Conservation (phyloP, 192 early-diverging fungal genomes). For the Backusella australiensis region DNA sequence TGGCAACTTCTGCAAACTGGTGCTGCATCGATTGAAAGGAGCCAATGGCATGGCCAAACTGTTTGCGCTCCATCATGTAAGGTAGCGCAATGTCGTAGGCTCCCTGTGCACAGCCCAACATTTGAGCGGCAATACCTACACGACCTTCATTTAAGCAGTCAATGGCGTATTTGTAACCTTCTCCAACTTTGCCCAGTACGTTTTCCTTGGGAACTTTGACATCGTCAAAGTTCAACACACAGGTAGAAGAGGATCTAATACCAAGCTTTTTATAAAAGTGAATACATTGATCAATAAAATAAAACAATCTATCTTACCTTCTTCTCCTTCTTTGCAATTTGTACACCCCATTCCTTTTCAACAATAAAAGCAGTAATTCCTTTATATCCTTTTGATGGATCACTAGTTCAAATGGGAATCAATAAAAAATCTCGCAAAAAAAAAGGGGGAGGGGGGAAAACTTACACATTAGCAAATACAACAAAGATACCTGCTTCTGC, state of each 20-base stretch:
- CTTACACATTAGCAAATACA: conserved; percentile 34
- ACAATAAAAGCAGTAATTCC: neutral
- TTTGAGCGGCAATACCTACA: conserved; percentile 94
- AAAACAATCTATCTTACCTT: conserved; percentile 53
- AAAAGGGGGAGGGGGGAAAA: neutral
- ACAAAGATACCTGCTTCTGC: conserved; percentile 82
- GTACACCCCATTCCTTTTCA: conserved; percentile 79
- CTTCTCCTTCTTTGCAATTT: conserved; percentile 94
- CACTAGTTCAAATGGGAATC: neutral
- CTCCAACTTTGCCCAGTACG: conserved; percentile 85
- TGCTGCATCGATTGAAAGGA: conserved; percentile 75
- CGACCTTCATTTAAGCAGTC: conserved; percentile 96
- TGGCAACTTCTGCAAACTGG: conserved; percentile 74
- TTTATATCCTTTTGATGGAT: neutral
- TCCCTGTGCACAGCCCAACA: conserved; percentile 96
- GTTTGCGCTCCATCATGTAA: conserved; percentile 92
- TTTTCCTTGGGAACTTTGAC: conserved; percentile 75
- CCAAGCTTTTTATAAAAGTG: conserved; percentile 55
- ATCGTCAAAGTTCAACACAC: conserved; percentile 89
- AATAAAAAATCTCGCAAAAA: neutral
- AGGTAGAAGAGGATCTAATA: conserved; percentile 93
- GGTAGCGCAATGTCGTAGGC: conserved; percentile 80
- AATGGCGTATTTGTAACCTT: conserved; percentile 97
- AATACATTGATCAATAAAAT: neutral
- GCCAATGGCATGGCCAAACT: conserved; percentile 80